phyloP scores from a whole-genome alignment of 495 filamentous ascomycete genomes.

The Terfezia boudieri region DNA sequence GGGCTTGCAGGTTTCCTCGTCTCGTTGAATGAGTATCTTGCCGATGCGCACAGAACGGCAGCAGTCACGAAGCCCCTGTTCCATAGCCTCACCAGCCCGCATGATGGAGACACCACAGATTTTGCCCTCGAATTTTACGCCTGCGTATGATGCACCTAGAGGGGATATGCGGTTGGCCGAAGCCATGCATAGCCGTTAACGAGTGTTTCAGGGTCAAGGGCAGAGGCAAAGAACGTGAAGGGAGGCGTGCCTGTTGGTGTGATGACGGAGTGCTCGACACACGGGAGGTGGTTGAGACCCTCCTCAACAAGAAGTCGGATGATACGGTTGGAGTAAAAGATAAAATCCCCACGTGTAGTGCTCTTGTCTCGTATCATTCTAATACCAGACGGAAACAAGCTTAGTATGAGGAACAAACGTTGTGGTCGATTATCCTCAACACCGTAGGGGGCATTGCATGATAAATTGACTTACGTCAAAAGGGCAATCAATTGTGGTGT shows the following conservation, averaged over 20 bases:
- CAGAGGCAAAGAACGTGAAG: background rate
- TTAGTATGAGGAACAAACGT: conserved; percentile 10
- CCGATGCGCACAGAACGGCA: conserved; percentile 91
- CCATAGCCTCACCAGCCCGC: conserved; percentile 95
- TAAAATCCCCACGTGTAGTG: conserved; percentile 82
- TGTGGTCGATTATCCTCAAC: background rate
- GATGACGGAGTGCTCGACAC: conserved; percentile 63
- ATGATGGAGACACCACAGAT: conserved; percentile 98
- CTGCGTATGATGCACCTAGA: conserved; percentile 67
- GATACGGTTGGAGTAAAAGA: conserved; percentile 97
- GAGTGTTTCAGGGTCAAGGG: no score
- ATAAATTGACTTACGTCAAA: conserved; percentile 54
- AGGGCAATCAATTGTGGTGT: conserved; percentile 93
- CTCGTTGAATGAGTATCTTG: conserved; percentile 92
- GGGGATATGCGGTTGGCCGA: background rate
- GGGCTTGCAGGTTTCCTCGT: conserved; percentile 82
- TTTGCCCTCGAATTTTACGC: conserved; percentile 88
- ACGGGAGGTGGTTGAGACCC: conserved; percentile 87
- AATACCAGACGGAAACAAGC: conserved; percentile 2
- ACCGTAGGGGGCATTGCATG: conserved; percentile 2
- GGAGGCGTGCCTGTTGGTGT: conserved; percentile 33
- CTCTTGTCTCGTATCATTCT: conserved; percentile 89
- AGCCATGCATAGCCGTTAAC: background rate
- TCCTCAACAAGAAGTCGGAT: conserved; percentile 96
- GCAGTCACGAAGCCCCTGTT: conserved; percentile 87